Evolutionary conservation across 805 yeast species (phyloP).

Genomic region (Wickerhamiella sergipiensis): DNA sequence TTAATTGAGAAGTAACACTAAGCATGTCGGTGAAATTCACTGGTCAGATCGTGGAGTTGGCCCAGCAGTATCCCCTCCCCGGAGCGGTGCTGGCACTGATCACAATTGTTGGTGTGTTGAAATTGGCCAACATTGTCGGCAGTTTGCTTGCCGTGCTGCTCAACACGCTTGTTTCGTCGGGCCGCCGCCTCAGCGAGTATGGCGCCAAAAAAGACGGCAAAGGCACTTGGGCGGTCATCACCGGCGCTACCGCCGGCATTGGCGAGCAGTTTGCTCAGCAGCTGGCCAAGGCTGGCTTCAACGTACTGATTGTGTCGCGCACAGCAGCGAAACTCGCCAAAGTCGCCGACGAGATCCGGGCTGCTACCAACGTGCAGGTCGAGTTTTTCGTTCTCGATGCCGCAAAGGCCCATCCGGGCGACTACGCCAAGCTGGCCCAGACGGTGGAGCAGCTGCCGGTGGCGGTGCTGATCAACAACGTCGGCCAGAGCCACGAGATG

Average conservation of each 20-base stretch:
- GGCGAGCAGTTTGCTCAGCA: conserved; percentile 86
- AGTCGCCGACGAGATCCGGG: conserved; percentile 52
- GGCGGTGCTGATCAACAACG: conserved; percentile 75
- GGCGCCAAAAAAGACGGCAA: conserved; percentile 27
- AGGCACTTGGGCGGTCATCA: conserved; percentile 71
- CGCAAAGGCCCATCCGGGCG: conserved; percentile 42
- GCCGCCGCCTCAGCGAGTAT: conserved; percentile 7
- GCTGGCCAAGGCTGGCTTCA: conserved; percentile 75
- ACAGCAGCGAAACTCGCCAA: conserved; percentile 62
- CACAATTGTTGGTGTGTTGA: conserved; percentile 8
- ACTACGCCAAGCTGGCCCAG: conserved; percentile 39
- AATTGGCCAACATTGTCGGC: conserved; percentile 3
- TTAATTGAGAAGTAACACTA: too few species aligned
- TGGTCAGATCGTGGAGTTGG: conserved; percentile 6
- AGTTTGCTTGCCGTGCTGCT: conserved; percentile 3
- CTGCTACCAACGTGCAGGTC: conserved; percentile 39
- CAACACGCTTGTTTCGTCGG: conserved; percentile 12
- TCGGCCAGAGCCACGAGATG: conserved; percentile 86
- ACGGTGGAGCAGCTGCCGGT: conserved; percentile 34
- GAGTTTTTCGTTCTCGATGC: conserved; percentile 68
- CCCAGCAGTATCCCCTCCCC: background rate
- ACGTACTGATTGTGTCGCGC: conserved; percentile 72
- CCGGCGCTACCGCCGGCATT: conserved; percentile 96
- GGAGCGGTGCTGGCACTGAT: conserved; percentile 1
- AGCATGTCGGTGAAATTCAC: background rate